A percentile compares a stretch with the other conserved stretches of the same genome.
Conservation (phyloP, 768 basidiomycete genomes). For the Rhodotorula graminis region DNA sequence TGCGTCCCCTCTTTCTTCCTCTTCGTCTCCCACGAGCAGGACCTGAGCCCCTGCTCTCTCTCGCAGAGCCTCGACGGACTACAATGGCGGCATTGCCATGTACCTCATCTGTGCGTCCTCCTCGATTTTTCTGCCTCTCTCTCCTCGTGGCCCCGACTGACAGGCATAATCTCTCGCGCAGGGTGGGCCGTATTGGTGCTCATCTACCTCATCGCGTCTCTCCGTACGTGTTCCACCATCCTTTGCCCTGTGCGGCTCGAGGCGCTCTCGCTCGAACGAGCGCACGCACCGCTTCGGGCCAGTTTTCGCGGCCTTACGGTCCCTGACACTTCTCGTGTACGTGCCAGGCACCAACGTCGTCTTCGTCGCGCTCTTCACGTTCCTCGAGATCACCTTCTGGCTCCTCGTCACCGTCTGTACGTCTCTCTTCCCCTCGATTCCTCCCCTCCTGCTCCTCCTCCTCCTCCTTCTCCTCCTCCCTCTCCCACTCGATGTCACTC, state of each 20-base stretch:
- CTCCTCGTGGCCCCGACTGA: no score
- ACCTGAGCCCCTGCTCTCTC: background rate
- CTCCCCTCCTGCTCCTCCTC: no score
- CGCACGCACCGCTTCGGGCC: no score
- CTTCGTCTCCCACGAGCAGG: background rate
- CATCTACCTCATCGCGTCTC: slow-evolving; percentile 37
- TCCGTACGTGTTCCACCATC: slow-evolving; percentile 1
- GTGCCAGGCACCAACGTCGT: slow-evolving; percentile 31
- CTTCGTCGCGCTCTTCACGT: slow-evolving; percentile 37
- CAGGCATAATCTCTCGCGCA: background rate
- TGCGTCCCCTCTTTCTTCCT: background rate
- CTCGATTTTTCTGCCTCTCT: no score
- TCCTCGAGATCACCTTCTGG: slow-evolving; percentile 37
- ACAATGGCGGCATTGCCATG: slow-evolving; percentile 38
- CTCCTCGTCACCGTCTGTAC: slow-evolving; percentile 35
- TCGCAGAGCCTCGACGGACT: slow-evolving; percentile 17
- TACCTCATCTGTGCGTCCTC: slow-evolving; percentile 29
- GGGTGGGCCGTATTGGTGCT: slow-evolving; percentile 37
- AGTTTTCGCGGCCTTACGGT: no score
- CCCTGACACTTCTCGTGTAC: no score
- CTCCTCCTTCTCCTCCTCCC: background rate
- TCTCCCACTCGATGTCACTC: no score
- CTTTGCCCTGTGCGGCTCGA: no score
- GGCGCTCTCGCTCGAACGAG: no score
- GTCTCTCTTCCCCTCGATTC: no score